phyloP scores from a whole-genome alignment of 1,284 basidiomycete species.

The Fomitopsis palustris region DNA sequence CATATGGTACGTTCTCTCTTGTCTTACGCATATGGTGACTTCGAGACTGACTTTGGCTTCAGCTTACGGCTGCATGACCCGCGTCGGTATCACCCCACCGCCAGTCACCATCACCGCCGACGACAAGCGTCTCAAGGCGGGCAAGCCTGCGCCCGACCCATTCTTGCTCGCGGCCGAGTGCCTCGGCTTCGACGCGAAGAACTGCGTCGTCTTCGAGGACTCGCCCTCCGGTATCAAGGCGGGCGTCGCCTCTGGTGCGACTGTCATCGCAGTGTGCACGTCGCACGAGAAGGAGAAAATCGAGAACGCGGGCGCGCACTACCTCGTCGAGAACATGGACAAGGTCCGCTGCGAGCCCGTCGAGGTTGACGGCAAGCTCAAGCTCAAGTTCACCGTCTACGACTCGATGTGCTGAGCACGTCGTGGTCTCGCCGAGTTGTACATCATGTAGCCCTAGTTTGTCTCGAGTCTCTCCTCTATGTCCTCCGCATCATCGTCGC shows the following conservation, averaged over 20 bases:
- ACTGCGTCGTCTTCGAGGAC: conserved; percentile 74
- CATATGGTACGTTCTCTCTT: conserved; percentile 46
- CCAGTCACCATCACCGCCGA: conserved; percentile 77
- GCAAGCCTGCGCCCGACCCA: conserved; percentile 70
- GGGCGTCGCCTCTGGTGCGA: conserved; percentile 70
- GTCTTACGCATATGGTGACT: conserved; percentile 1
- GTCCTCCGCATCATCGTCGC: background rate
- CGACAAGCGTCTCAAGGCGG: conserved; percentile 64
- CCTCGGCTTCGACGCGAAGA: conserved; percentile 57
- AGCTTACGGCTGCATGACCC: conserved; percentile 70
- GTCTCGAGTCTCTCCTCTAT: background rate
- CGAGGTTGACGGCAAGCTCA: conserved; percentile 17
- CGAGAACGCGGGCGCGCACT: conserved; percentile 66
- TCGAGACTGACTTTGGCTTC: conserved; percentile 10
- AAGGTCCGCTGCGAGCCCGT: conserved; percentile 42
- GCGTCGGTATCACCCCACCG: conserved; percentile 71
- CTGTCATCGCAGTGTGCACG: conserved; percentile 75
- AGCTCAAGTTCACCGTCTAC: conserved; percentile 37
- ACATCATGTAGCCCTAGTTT: conserved; percentile 4
- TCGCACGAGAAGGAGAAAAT: conserved; percentile 55
- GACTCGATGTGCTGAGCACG: conserved; percentile 6
- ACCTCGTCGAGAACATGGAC: conserved; percentile 60
- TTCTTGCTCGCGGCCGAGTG: conserved; percentile 74
- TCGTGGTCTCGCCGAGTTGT: background rate
- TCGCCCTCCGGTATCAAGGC: conserved; percentile 73